Base-by-base conservation (phyloP, 208 protist species). In the Leishmania gerbilli region DNA sequence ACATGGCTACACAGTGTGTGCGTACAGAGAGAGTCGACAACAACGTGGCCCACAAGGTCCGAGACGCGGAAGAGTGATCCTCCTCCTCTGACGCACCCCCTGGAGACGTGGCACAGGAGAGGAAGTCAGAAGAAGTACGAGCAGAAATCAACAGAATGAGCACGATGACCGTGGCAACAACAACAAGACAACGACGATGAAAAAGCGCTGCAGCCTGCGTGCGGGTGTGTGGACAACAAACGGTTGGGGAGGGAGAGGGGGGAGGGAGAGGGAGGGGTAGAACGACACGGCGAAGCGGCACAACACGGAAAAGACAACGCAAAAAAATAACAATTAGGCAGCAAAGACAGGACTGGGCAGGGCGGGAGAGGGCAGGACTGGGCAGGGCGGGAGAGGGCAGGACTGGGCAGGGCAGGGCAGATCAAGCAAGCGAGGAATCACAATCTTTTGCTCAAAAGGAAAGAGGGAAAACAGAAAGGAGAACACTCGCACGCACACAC, bases 221-320 rank as follows among this genome's bases (percentile, higher is more conserved):
- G 13, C 8, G 7, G 13, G 0, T 9, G 45, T 49, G 45, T 11
- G 77, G 74, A 75, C n/a, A 83, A 81, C 34, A 77, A 74, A 49
- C 9, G 8, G 0, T 49, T 49, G 45, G 45, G 45, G 21, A 40
- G 64, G 81, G 62, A 81, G 60, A 37, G 1, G 34, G 34, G 34
- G 15, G 47, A 51, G 47, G 42, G 42, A 45, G 42, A 37, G 42
- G 4, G n/a, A n/a, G 42, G 42, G 0, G 37, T 40, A 45, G 5
- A 45, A 45, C 21, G 51, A 21, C 2, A 5, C 51, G 15, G 15
- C 7, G 27, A 8, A 40, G 8, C 45, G 9, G 45, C 45, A 49
- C 8, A 49, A 49, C 45, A 9, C 45, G 45, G 45, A 49, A 49
- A 49, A 11, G 45, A 13, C 9, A 68, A 42, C 27, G 17, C 21